Evolutionary conservation across 805 yeast species (phyloP), one percentile per base, ranked within the genome.

Genomic region (Pichia pseudocactophila): DNA sequence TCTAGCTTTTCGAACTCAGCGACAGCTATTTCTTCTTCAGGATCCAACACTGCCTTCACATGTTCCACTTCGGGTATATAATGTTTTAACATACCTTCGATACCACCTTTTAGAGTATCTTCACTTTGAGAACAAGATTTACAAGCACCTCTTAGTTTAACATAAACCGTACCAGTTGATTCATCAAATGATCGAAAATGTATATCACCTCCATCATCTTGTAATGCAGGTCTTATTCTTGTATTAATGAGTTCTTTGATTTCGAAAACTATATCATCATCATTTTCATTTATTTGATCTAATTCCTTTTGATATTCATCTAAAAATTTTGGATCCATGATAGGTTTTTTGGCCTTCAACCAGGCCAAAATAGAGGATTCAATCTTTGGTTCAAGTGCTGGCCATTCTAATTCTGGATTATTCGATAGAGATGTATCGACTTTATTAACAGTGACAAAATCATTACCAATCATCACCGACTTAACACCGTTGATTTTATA

Each of bases 1-100:
- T 88, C 97, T 41, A 88, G 71, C 62, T 85, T 84, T 55, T 85
- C 90, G 61, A 49, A 87, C 62, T 88, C 95, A 48, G 76, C 74
- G 38, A 85, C 60, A 1, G 95, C 90, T 32, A 87, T 72, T 60
- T 63, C 67, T 43, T 64, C 68, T 49, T 64, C 68, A 12, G 66
- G 66, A 37, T 64, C 68, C 40, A 64, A 41, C 2, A 63, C 53
- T 1, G 64, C 53, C 49, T 64, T 70, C 8, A 80, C 86, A 39
- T 68, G 65, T 46, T 70, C 68, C 16, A 80, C 85, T 52, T 80
- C 87, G 44, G 79, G 85, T 28, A 80, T 73, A 56, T 80, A 80
- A 58, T 78, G 76, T 53, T 76, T 80, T 59, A 80, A 62, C 87
- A 80, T 80, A 35, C 78, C 69, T 56, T 80, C 86, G 39, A 80